Evolutionary conservation across 2,329 filamentous ascomycete species (phyloP).

Genomic region (Rhynchosporium agropyri): DNA sequence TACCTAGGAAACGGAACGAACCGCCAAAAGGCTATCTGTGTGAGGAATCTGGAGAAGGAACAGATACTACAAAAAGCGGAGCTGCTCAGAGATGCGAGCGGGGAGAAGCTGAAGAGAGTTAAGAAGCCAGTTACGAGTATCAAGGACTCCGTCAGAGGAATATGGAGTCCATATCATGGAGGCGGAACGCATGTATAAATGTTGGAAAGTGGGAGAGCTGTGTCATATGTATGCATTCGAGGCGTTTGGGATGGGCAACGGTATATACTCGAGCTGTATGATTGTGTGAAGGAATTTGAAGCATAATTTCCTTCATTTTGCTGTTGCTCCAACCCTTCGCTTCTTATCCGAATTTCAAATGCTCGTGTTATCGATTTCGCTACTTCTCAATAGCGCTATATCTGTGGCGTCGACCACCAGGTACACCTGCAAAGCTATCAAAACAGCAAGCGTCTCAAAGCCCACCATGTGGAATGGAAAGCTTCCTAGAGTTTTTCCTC

Average conservation of each 20-base stretch:
- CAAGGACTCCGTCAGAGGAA: constrained; percentile 67
- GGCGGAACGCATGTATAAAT: constrained; percentile 43
- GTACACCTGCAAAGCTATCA: constrained; percentile 7
- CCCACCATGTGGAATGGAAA: constrained; percentile 11
- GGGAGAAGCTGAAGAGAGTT: constrained; percentile 68
- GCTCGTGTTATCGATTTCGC: too few relatives aligned
- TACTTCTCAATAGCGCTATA: not conserved
- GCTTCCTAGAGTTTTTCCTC: not conserved
- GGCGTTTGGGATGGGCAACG: constrained; percentile 33
- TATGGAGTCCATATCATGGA: constrained; percentile 73
- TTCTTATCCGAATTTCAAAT: not conserved
- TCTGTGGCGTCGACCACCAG: not conserved
- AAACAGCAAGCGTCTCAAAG: not conserved
- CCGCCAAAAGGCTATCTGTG: constrained; percentile 80
- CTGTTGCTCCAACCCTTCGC: not conserved
- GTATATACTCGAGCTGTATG: constrained; percentile 16
- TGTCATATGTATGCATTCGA: constrained; percentile 34
- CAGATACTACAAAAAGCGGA: constrained; percentile 82
- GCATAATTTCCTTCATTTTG: not conserved
- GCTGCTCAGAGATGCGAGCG: constrained; percentile 72
- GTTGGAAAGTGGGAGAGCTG: constrained; percentile 11
- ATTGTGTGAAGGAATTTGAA: not conserved
- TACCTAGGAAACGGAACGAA: constrained; percentile 77
- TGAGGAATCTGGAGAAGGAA: constrained; percentile 79
- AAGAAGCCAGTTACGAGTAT: constrained; percentile 67